Evolutionary conservation across 2,329 filamentous ascomycete genomes (phyloP).

Genomic region (Davidsoniella virescens): DNA sequence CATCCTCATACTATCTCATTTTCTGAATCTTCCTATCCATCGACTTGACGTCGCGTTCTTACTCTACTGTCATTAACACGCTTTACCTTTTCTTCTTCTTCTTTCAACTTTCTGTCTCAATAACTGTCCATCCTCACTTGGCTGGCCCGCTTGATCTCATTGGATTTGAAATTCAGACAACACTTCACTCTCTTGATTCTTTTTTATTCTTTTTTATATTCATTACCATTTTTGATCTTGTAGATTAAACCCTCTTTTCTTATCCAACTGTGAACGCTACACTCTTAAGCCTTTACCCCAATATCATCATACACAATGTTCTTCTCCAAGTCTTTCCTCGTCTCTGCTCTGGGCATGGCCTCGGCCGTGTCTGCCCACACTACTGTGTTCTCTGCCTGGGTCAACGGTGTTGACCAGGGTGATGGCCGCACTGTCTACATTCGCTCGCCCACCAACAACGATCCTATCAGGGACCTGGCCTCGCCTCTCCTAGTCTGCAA

Average conservation of each 20-base stretch:
- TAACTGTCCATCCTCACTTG: no score
- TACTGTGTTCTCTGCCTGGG: slow-evolving; percentile 29
- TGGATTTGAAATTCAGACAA: no score
- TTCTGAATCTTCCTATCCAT: neutral
- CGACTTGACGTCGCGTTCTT: slow-evolving; percentile 9
- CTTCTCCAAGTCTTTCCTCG: slow-evolving; percentile 12
- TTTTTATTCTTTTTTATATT: slow-evolving; percentile 5
- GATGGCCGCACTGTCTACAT: slow-evolving; percentile 27
- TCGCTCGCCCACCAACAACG: slow-evolving; percentile 28
- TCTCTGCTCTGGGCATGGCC: slow-evolving; percentile 23
- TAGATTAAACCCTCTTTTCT: neutral
- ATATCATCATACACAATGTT: slow-evolving; percentile 6
- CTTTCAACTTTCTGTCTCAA: neutral
- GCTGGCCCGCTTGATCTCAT: no score
- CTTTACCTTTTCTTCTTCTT: neutral
- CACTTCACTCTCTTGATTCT: neutral
- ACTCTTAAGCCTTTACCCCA: neutral
- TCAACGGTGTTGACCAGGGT: slow-evolving; percentile 29
- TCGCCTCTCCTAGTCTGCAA: slow-evolving; percentile 28
- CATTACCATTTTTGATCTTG: neutral
- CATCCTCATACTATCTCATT: no score
- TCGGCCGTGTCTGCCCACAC: slow-evolving; percentile 28
- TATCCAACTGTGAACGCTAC: neutral
- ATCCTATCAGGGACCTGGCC: slow-evolving; percentile 28
- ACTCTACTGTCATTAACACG: slow-evolving; percentile 4